Evolutionary conservation across 768 basidiomycete species (phyloP).

Genomic region (Leucosporidium creatinivorum): DNA sequence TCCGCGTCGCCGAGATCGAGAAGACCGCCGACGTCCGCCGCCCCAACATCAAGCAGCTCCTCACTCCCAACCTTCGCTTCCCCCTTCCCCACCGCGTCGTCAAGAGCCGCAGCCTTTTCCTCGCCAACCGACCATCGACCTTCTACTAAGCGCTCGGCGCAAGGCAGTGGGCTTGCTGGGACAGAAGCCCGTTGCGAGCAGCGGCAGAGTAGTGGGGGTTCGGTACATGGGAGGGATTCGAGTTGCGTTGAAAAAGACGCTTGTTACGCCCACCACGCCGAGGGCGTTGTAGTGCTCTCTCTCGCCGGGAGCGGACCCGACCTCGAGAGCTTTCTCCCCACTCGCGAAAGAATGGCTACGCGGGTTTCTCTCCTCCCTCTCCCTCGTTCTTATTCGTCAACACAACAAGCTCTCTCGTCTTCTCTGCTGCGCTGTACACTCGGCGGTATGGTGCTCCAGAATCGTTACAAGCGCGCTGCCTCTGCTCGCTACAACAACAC

Average conservation of each 20-base stretch:
- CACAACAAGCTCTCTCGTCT: neutral
- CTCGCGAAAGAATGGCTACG: neutral
- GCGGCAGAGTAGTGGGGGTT: neutral
- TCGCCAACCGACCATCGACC: slow-evolving; percentile 47
- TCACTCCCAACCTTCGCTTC: slow-evolving; percentile 87
- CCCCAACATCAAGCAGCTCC: slow-evolving; percentile 95
- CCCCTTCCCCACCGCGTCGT: slow-evolving; percentile 78
- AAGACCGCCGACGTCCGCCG: slow-evolving; percentile 87
- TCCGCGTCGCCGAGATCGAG: slow-evolving; percentile 92
- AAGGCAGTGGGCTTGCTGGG: neutral
- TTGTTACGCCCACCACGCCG: too few species aligned
- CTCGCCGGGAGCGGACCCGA: too few species aligned
- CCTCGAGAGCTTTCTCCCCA: too few species aligned
- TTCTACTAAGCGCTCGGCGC: slow-evolving; percentile 34
- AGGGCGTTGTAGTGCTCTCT: too few species aligned
- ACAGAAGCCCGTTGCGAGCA: neutral
- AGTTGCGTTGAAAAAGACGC: neutral
- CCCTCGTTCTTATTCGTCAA: neutral
- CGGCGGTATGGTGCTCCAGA: slow-evolving; percentile 12
- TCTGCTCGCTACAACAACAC: neutral
- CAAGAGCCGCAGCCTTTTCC: slow-evolving; percentile 72
- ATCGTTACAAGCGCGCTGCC: slow-evolving; percentile 3
- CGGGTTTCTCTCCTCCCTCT: neutral
- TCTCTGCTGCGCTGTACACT: neutral
- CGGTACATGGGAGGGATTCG: neutral